Percentiles rank a stretch among this genome's conserved stretches.
Evolutionary conservation across 495 filamentous ascomycete species (phyloP).

Genomic region (Pseudoneurospora amorphoporcata): DNA sequence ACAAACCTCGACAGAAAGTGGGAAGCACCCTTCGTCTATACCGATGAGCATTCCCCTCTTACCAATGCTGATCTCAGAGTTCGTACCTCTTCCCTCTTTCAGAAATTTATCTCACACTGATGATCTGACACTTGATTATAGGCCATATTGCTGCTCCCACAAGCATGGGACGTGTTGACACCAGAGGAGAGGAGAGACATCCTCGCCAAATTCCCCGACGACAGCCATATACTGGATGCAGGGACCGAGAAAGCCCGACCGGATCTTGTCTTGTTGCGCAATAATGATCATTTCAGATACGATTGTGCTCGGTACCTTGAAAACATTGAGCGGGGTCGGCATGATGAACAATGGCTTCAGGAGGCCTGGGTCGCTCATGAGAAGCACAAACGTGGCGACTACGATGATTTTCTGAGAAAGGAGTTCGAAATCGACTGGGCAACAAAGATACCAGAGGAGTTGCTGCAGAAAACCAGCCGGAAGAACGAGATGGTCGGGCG

Average conservation of each 20-base stretch:
- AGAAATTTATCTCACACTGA: neutral
- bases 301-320: constrained; percentile 34
- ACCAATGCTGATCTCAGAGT: constrained; percentile 47
- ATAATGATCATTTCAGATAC: constrained; percentile 35
- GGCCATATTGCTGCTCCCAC: constrained; percentile 45
- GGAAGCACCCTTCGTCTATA: constrained; percentile 39
- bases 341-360: constrained; percentile 55
- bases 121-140: constrained; percentile 19
- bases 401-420: constrained; percentile 55
- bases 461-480: neutral
- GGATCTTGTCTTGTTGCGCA: constrained; percentile 24
- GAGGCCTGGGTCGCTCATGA: constrained; percentile 53
- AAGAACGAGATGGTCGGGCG: neutral
- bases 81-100: constrained; percentile 12
- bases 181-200: constrained; percentile 46
- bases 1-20: constrained; percentile 18
- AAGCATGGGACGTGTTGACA: constrained; percentile 49
- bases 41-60: constrained; percentile 45
- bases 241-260: constrained; percentile 26
- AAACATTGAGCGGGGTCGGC: constrained; percentile 50
- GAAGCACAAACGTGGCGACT: constrained; percentile 54
- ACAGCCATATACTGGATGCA: constrained; percentile 23
- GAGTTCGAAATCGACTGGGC: constrained; percentile 65
- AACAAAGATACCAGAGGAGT: constrained; percentile 37
- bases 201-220: constrained; percentile 45